Evolutionary conservation across 208 protist species (phyloP), one percentile per base, ranked within the genome.

Genomic region (Blechomonas ayalai): DNA sequence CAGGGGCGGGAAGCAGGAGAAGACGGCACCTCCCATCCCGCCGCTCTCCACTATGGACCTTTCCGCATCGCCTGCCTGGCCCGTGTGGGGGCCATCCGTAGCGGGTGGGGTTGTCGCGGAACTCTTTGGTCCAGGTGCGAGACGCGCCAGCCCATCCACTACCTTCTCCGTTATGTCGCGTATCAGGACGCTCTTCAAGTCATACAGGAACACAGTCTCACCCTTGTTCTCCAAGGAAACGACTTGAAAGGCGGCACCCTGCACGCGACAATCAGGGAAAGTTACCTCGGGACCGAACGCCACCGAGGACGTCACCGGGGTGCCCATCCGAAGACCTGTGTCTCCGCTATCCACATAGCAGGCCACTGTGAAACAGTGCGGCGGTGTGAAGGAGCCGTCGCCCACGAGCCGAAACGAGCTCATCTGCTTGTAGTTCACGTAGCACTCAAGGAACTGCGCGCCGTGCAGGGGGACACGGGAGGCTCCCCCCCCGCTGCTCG

Each of bases 351-450:
- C 28, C 3, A 40, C 39, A 19, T 73, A 62, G 59, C 75, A 92
- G 27, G 44, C 55, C 29, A 88, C 48, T 1, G 66, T 68, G 41
- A 95, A 79, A 53, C 77, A 95, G 48, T 76, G 71, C 2, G 92
- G 92, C 33, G 87, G 87, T 19, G 66, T 59, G 13, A 92, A 81
- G 25, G 59, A 65, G 34, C 61, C 62, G 13, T 85, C 66, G n/a
- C 41, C 48, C 6, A 85, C 67, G 22, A 90, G 61, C 32, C 82
- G 78, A 50, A 94, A 95, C 3, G 72, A 79, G 22, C 73, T 70
- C 72, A 94, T 93, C 24, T 75, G 64, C 43, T 81, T 92, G 52
- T 77, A 91, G 55, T 78, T 83, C 26, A 90, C 78, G 64, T 90
- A 94, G 68, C 92, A 97, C 79, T 97, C 88, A 7, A 97, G 46